phyloP scores from a whole-genome alignment of 352 stramenopile species.

The Discostella stelligera region DNA sequence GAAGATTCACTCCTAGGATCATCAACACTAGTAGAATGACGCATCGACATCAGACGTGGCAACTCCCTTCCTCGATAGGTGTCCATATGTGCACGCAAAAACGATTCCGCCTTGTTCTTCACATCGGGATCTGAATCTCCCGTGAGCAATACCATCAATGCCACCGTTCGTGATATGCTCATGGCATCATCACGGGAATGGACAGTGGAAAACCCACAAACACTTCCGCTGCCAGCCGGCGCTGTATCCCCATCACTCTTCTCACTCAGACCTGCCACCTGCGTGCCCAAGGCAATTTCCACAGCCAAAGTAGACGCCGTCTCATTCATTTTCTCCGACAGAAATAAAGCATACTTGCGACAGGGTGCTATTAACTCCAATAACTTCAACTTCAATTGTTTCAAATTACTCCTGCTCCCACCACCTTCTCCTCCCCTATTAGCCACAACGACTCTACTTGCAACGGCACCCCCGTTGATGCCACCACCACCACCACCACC shows the following conservation, averaged over 20 bases:
- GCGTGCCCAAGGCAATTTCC: too few species aligned
- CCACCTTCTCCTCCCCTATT: not conserved
- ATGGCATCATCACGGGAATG: slow-evolving; percentile 5
- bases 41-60: not conserved
- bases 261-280: too few species aligned
- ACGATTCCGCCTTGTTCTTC: slow-evolving; percentile 56
- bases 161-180: slow-evolving; percentile 56
- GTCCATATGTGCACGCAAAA: slow-evolving; percentile 72
- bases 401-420: slow-evolving; percentile 29
- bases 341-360: slow-evolving; percentile 60
- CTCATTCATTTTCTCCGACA: slow-evolving; percentile 29
- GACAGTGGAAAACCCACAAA: not conserved
- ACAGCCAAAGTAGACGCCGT: not conserved
- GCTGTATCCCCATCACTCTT: not conserved
- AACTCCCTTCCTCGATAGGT: slow-evolving; percentile 38
- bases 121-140: slow-evolving; percentile 65
- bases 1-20: not conserved
- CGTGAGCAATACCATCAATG: slow-evolving; percentile 56
- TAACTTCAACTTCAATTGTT: slow-evolving; percentile 59
- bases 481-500: not conserved
- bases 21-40: not conserved
- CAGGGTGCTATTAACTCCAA: slow-evolving; percentile 75
- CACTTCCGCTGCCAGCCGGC: not conserved
- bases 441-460: not conserved
- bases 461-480: too few species aligned